A percentile compares a stretch with the other conserved stretches of the same genome.
phyloP scores from a whole-genome alignment of 306 rosid genomes.

The Betula pendula region DNA sequence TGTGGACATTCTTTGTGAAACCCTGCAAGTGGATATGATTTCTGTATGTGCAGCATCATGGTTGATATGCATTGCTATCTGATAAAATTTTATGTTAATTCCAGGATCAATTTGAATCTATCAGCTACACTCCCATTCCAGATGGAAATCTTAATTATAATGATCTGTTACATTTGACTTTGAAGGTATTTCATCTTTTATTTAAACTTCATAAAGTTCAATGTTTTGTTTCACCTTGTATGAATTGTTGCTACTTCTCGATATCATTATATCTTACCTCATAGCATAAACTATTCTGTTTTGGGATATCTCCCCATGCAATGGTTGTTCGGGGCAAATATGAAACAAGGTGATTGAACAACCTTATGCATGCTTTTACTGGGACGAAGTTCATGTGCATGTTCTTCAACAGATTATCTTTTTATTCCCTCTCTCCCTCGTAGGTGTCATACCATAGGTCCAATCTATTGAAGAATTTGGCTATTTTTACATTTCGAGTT shows the following conservation, averaged over 20 bases:
- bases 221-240: background rate
- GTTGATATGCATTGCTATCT: slow-evolving; percentile 9
- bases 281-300: too few species aligned
- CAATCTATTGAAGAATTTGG: background rate
- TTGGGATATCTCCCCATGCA: too few species aligned
- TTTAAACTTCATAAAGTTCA: background rate
- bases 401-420: background rate
- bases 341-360: too few species aligned
- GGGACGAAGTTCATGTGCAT: background rate
- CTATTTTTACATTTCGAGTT: background rate
- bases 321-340: too few species aligned
- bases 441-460: background rate
- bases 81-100: slow-evolving; percentile 21
- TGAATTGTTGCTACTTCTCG: background rate
- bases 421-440: background rate
- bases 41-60: slow-evolving; percentile 22
- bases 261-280: too few species aligned
- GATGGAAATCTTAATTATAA: slow-evolving; percentile 78
- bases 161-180: slow-evolving; percentile 50
- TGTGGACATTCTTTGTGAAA: background rate
- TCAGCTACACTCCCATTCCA: slow-evolving; percentile 63
- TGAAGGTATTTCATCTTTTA: slow-evolving; percentile 44
- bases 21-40: background rate
- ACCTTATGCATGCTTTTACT: background rate
- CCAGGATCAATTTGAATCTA: slow-evolving; percentile 59